A percentile compares a stretch with the other conserved stretches of the same genome.
Evolutionary conservation across 2,329 filamentous ascomycete genomes (phyloP).

Genomic region (Penicillium paneum): DNA sequence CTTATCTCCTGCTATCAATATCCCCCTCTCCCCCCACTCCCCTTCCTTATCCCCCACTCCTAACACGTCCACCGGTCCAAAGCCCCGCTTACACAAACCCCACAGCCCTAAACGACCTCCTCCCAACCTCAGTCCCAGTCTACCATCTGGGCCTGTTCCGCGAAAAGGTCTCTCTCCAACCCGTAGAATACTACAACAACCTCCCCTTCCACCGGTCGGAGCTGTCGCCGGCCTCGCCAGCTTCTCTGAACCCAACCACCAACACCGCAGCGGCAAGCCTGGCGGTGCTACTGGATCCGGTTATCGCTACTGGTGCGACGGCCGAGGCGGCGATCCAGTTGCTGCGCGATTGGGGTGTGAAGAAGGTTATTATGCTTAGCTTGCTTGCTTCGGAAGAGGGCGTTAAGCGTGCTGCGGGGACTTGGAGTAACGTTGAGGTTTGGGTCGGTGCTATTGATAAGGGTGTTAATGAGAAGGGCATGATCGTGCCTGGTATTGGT

Average conservation of each 20-base stretch:
- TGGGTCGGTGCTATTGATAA: slow-evolving; percentile 80
- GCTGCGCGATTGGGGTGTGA: slow-evolving; percentile 86
- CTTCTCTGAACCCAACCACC: slow-evolving; percentile 19
- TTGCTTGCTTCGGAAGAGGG: slow-evolving; percentile 72
- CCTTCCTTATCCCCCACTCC: not conserved
- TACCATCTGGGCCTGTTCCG: slow-evolving; percentile 95
- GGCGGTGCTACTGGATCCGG: slow-evolving; percentile 82
- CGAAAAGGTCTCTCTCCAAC: slow-evolving; percentile 78
- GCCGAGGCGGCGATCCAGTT: slow-evolving; percentile 86
- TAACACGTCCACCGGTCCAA: not conserved
- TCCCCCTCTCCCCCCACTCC: not conserved
- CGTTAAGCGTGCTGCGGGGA: slow-evolving; percentile 65
- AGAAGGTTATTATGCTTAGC: slow-evolving; percentile 70
- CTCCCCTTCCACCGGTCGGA: slow-evolving; percentile 62
- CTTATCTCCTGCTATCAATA: not conserved
- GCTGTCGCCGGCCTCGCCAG: slow-evolving; percentile 26
- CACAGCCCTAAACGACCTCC: slow-evolving; percentile 72
- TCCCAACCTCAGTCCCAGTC: slow-evolving; percentile 74
- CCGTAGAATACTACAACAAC: slow-evolving; percentile 98
- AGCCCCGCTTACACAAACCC: not conserved
- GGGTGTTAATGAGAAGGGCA: slow-evolving; percentile 69
- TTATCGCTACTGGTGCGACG: slow-evolving; percentile 91
- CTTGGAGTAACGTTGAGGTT: slow-evolving; percentile 67
- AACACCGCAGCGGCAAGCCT: slow-evolving; percentile 54
- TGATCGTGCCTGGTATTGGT: slow-evolving; percentile 86